These are phyloP conservation scores for Neospermospora avenae DNA, from an alignment of 2,329 filamentous ascomycete genomes.

Conservation along the genomic window DNA sequence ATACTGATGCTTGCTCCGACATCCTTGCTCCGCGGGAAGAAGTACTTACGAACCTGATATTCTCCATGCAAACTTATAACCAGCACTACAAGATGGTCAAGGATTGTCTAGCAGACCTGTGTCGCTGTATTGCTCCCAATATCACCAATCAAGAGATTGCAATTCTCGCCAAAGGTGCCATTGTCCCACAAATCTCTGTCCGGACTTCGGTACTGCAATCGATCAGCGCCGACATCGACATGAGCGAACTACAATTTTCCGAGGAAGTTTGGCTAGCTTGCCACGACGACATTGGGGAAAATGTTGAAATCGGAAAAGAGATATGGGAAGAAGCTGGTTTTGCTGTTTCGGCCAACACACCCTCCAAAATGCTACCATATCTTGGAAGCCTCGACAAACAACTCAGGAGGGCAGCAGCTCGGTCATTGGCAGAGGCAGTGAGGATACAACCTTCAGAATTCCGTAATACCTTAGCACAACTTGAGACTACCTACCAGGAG, in stretches of 20 bases:
- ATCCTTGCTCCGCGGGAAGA: slow-evolving; percentile 71
- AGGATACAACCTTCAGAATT: slow-evolving; percentile 58
- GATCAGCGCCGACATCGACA: slow-evolving; percentile 86
- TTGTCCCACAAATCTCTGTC: slow-evolving; percentile 76
- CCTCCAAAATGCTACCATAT: slow-evolving; percentile 70
- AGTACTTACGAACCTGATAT: slow-evolving; percentile 68
- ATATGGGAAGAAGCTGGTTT: slow-evolving; percentile 97
- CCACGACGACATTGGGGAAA: slow-evolving; percentile 88
- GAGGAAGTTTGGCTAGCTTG: slow-evolving; percentile 92
- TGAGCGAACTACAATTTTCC: slow-evolving; percentile 81
- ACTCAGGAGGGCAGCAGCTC: slow-evolving; percentile 77
- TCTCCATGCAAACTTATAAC: slow-evolving; percentile 81
- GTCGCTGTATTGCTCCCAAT: slow-evolving; percentile 79
- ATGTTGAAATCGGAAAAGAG: slow-evolving; percentile 74
- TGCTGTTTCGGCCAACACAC: slow-evolving; percentile 61
- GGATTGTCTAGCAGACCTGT: slow-evolving; percentile 85
- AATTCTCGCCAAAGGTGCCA: slow-evolving; percentile 72
- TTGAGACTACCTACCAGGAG: slow-evolving; percentile 71
- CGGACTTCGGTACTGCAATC: slow-evolving; percentile 83
- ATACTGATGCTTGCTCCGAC: slow-evolving; percentile 77
- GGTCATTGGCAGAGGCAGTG: slow-evolving; percentile 74
- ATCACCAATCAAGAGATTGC: slow-evolving; percentile 70
- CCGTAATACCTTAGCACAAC: slow-evolving; percentile 55
- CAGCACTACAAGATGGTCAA: slow-evolving; percentile 95
- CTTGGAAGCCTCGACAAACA: slow-evolving; percentile 76